These are phyloP conservation scores for Boletus insuetus DNA, from an alignment of 768 basidiomycete species.

Conservation along the genomic window DNA sequence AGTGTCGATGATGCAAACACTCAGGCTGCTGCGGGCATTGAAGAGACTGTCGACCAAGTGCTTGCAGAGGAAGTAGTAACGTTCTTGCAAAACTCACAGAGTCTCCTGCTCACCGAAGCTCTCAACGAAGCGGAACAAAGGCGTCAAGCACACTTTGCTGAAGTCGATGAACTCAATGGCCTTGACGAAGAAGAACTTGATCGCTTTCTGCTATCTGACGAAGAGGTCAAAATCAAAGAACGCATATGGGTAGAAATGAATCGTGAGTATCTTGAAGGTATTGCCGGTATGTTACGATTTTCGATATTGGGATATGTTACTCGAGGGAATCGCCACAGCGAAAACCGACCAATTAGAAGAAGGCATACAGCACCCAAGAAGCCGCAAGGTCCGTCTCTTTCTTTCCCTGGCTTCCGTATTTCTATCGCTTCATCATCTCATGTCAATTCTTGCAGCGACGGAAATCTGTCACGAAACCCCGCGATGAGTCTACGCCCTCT, in stretches of 20 bases:
- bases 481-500: constrained; percentile 65
- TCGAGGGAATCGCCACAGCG: constrained; percentile 52
- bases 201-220: constrained; percentile 69
- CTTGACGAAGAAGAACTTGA: constrained; percentile 93
- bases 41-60: constrained; percentile 58
- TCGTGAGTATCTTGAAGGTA: constrained; percentile 82
- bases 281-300: constrained; percentile 54
- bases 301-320: constrained; percentile 31
- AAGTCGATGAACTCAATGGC: constrained; percentile 61
- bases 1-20: constrained; percentile 11
- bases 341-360: constrained; percentile 58
- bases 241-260: constrained; percentile 95
- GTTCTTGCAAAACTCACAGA: constrained; percentile 61
- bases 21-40: constrained; percentile 39
- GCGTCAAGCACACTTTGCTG: constrained; percentile 49
- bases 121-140: constrained; percentile 67
- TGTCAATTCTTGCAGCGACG: constrained; percentile 50
- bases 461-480: constrained; percentile 61
- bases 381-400: constrained; percentile 71
- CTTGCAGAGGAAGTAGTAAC: constrained; percentile 69
- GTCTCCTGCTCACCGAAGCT: constrained; percentile 55
- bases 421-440: constrained; percentile 4
- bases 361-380: constrained; percentile 45
- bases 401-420: constrained; percentile 23
- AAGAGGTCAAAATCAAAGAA: constrained; percentile 83